phyloP scores from a whole-genome alignment of 108 stramenopile species.

The Parietichytrium sp. region DNA sequence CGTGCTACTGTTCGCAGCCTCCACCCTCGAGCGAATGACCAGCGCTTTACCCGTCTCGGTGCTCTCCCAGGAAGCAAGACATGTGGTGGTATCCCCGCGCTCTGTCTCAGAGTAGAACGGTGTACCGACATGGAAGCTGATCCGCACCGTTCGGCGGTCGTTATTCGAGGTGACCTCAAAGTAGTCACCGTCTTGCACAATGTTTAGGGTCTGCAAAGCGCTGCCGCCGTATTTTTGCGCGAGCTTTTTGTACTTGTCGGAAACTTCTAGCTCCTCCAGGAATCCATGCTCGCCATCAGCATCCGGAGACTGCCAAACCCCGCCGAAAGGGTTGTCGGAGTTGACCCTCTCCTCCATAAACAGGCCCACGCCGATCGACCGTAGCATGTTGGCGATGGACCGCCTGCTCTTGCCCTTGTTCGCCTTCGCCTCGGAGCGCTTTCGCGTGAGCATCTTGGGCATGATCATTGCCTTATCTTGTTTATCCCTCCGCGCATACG shows the following conservation, averaged over 20 bases:
- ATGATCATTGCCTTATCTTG: background rate
- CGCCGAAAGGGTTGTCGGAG: background rate
- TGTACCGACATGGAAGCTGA: background rate
- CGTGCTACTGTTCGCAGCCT: no score
- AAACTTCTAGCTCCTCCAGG: slow-evolving; percentile 33
- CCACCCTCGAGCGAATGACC: background rate
- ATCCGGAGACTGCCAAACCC: background rate
- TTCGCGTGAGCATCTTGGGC: background rate
- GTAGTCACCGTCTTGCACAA: background rate
- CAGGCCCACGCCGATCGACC: no score
- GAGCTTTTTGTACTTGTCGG: background rate
- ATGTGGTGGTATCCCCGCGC: background rate
- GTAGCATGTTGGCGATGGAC: no score
- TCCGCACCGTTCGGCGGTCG: background rate
- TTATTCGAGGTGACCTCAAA: background rate
- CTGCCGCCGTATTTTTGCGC: background rate
- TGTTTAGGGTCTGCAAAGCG: background rate
- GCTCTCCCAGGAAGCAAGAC: background rate
- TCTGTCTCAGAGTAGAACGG: slow-evolving; percentile 20
- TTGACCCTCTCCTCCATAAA: no score
- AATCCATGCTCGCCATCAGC: background rate
- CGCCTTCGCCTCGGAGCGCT: background rate
- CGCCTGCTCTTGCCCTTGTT: background rate
- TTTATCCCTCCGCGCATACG: background rate
- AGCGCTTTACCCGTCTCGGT: background rate